Conservation (phyloP, 306 rosid species). For the Quercus cerris region DNA sequence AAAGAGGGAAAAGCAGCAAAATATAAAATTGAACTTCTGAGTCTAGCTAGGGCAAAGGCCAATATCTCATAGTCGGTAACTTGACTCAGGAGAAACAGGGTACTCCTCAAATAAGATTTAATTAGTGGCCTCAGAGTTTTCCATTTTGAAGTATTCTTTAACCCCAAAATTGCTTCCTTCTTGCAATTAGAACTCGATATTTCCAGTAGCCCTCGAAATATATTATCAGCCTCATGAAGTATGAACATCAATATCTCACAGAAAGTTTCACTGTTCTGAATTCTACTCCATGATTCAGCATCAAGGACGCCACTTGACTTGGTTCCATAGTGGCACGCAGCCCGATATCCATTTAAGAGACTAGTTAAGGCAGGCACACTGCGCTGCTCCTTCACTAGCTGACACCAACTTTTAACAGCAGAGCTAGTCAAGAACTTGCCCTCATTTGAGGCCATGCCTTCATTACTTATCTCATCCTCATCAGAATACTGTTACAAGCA, state of each 20-base stretch:
- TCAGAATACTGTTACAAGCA: slow-evolving; percentile 52
- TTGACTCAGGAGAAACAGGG: slow-evolving; percentile 70
- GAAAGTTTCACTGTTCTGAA: slow-evolving; percentile 56
- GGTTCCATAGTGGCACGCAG: slow-evolving; percentile 62
- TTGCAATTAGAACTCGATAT: slow-evolving; percentile 44
- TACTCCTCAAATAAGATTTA: slow-evolving; percentile 76
- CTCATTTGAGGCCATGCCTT: slow-evolving; percentile 21
- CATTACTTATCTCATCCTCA: slow-evolving; percentile 47
- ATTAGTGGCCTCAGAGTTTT: slow-evolving; percentile 53
- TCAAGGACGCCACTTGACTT: slow-evolving; percentile 32
- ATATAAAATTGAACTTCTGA: slow-evolving; percentile 61
- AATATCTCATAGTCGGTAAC: slow-evolving; percentile 68
- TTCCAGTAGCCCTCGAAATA: slow-evolving; percentile 62
- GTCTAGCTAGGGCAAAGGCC: slow-evolving; percentile 54
- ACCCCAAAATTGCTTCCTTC: slow-evolving; percentile 64
- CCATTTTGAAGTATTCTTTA: slow-evolving; percentile 65
- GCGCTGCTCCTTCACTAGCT: slow-evolving; percentile 51
- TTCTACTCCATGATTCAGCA: slow-evolving; percentile 31
- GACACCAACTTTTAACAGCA: slow-evolving; percentile 50
- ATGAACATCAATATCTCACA: slow-evolving; percentile 59
- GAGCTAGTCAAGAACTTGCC: slow-evolving; percentile 46
- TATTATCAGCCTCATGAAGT: slow-evolving; percentile 65
- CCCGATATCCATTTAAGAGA: slow-evolving; percentile 74
- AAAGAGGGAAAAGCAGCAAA: slow-evolving; percentile 68
- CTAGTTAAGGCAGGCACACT: slow-evolving; percentile 59